These are phyloP conservation scores for Scheffersomyces amazonensis DNA, from an alignment of 805 yeast species.

Conservation along the genomic window DNA sequence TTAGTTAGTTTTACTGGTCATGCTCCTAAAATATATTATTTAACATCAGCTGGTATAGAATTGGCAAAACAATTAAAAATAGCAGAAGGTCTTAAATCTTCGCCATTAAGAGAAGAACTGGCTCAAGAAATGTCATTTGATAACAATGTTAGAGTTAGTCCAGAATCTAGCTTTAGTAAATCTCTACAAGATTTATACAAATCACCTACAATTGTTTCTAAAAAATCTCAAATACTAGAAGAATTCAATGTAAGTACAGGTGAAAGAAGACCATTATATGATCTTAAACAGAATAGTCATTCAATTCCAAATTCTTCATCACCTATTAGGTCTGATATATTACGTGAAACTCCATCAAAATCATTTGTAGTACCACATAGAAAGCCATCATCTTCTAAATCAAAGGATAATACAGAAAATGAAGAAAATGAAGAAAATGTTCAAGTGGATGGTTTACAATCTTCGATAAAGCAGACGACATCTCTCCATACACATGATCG, in stretches of 20 bases:
- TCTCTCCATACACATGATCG: conserved; percentile 20
- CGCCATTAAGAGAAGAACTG: conserved; percentile 14
- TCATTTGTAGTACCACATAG: background rate
- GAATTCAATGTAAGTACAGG: too few species aligned
- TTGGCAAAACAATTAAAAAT: conserved; percentile 57
- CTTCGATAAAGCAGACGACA: background rate
- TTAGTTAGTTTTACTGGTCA: conserved; percentile 55
- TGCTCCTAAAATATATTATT: conserved; percentile 51
- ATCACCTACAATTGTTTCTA: too few species aligned
- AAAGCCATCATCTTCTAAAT: background rate
- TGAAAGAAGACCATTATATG: background rate
- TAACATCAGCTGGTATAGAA: conserved; percentile 68
- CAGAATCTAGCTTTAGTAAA: conserved; percentile 11
- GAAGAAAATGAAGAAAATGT: background rate
- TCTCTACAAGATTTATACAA: background rate
- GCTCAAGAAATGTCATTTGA: conserved; percentile 31
- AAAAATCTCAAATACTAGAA: background rate
- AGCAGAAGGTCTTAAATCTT: conserved; percentile 37
- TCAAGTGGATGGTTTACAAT: too few species aligned
- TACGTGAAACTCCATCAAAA: background rate
- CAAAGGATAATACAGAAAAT: background rate
- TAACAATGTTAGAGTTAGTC: conserved; percentile 28
- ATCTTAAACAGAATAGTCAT: background rate
- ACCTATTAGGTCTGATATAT: background rate
- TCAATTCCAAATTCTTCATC: background rate